phyloP scores from a whole-genome alignment of 169 alveolate genomes.

The Babesia microti region DNA sequence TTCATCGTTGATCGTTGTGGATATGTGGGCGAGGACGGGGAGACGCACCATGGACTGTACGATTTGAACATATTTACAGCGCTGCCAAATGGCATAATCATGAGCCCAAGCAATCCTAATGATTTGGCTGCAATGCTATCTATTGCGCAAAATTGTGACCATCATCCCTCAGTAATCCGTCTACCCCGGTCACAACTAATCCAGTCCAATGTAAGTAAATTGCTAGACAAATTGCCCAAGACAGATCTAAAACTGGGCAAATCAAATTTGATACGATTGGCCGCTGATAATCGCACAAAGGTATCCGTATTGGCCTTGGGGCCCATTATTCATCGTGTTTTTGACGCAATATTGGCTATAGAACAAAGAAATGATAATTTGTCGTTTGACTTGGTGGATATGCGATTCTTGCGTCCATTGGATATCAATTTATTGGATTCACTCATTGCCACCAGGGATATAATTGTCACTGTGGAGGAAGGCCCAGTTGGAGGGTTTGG shows the following conservation, averaged over 20 bases:
- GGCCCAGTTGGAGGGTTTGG: conserved; percentile 61
- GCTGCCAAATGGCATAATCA: conserved; percentile 56
- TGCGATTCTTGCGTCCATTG: conserved; percentile 50
- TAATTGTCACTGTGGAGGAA: conserved; percentile 45
- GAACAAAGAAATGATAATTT: conserved; percentile 8
- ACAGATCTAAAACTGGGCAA: too few species aligned
- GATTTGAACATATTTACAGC: conserved; percentile 64
- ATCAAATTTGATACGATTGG: too few species aligned
- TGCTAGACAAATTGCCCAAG: too few species aligned
- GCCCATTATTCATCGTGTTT: conserved; percentile 14
- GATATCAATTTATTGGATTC: conserved; percentile 22
- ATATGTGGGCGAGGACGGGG: conserved; percentile 72
- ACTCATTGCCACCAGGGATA: conserved; percentile 21
- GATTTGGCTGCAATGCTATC: conserved; percentile 46
- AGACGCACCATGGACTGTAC: conserved; percentile 76
- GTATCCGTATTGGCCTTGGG: conserved; percentile 35
- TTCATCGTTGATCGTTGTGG: conserved; percentile 70
- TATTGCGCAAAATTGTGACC: conserved; percentile 6
- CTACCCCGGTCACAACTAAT: conserved; percentile 22
- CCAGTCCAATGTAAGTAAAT: too few species aligned
- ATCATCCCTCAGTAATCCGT: conserved; percentile 28
- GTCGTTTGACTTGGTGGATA: conserved; percentile 41
- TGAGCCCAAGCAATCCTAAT: conserved; percentile 64
- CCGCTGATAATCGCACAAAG: too few species aligned
- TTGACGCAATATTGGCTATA: conserved; percentile 21